Base-by-base conservation (phyloP, 1,284 basidiomycete species). In the Ustilago tritici region DNA sequence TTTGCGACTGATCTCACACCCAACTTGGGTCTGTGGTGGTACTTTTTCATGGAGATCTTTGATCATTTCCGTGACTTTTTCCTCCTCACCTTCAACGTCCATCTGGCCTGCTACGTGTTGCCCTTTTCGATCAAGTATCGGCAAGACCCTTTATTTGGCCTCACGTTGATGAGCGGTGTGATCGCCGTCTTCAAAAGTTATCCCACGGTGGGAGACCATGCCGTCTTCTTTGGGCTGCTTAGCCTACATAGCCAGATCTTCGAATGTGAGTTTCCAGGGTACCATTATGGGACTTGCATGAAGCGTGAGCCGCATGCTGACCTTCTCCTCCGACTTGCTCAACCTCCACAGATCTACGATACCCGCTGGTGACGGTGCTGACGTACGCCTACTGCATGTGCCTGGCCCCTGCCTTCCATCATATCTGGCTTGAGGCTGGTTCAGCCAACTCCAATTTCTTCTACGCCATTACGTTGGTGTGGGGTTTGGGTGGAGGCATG, bases 31-130 rank as follows among this genome's bases (percentile, higher is more conserved):
- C 88, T 98, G 43, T 95, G 94, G 92, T 99, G 97, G 97, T 99
- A 99, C 87, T 98, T 98, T 88, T 98, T 98, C 88, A 98, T 95
- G 14, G 95, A 99, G 86, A 98, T 98, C 92, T 99, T 99, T 81
- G 95, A 98, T 84, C 93, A 99, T 87, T 99, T 98, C 88, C 89
- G 95, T 36, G 90, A 92, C 3, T 98, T 98, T 88, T 99, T 98
- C 89, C 88, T 97, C 19, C 92, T 95, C 88, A 93, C 93, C n/a
- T 98, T 98, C 87, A 94, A 93, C 49, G 79, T 94, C 3, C 97
- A 99, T 84, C 88, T 95, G 17, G 84, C 92, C 15, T 93, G 94
- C 61, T 98, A 98, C 82, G 89, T 93, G 4, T 88, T 91, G 1
- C 96, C 96, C 0, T 87, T 98, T 2, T 93, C 92, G 84, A 90